phyloP scores from a whole-genome alignment of 2,329 filamentous ascomycete species.

The Trichothecium sympodiale region DNA sequence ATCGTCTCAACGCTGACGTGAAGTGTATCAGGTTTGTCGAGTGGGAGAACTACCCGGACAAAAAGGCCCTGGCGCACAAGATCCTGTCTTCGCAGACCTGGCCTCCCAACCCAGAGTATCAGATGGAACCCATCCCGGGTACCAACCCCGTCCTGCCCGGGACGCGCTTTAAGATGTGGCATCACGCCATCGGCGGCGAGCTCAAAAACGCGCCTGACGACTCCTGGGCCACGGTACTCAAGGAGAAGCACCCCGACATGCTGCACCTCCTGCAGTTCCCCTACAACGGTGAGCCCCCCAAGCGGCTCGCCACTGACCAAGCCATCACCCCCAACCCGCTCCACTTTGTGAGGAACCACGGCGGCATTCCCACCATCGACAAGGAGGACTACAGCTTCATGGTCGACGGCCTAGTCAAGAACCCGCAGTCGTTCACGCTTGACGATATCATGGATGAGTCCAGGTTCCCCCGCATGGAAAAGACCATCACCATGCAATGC shows the following conservation, averaged over 20 bases:
- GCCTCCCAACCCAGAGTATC: conserved; percentile 38
- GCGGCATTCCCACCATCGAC: conserved; percentile 57
- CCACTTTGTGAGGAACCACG: conserved; percentile 58
- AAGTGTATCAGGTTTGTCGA: conserved; percentile 48
- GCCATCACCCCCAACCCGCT: conserved; percentile 47
- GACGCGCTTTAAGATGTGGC: conserved; percentile 46
- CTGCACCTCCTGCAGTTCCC: conserved; percentile 51
- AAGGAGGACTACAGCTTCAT: conserved; percentile 39
- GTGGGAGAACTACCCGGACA: conserved; percentile 60
- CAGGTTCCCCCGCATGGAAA: conserved; percentile 48
- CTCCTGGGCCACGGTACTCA: conserved; percentile 42
- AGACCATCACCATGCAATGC: conserved; percentile 53
- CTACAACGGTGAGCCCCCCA: conserved; percentile 52
- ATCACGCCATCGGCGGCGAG: conserved; percentile 32
- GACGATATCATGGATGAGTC: conserved; percentile 49
- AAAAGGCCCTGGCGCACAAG: conserved; percentile 47
- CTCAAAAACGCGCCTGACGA: conserved; percentile 40
- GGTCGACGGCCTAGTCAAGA: conserved; percentile 50
- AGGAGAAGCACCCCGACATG: conserved; percentile 50
- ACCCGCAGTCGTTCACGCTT: conserved; percentile 44
- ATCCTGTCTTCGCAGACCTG: conserved; percentile 23
- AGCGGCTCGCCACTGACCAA: conserved; percentile 40
- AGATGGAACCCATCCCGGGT: conserved; percentile 40
- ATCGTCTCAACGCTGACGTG: neutral
- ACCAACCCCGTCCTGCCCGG: conserved; percentile 48